These are phyloP conservation scores for Carex sylvatica DNA, from an alignment of 202 grass and related monocot genomes.

Conservation along the genomic window DNA sequence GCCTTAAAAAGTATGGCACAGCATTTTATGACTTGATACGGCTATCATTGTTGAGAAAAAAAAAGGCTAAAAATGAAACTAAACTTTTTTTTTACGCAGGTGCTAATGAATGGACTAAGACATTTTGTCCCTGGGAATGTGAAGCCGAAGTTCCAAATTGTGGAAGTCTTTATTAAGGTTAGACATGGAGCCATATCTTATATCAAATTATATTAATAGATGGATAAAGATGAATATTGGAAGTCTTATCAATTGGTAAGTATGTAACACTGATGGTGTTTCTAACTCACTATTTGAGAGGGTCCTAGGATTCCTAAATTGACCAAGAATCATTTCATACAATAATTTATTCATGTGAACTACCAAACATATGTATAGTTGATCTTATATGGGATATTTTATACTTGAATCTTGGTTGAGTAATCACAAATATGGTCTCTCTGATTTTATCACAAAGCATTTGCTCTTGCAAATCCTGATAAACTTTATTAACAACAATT, in stretches of 20 bases:
- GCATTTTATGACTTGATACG: neutral
- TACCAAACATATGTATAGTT: neutral
- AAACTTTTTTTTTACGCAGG: conserved; percentile 53
- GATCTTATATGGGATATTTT: conserved; percentile 14
- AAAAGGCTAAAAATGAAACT: conserved; percentile 17
- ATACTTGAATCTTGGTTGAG: neutral
- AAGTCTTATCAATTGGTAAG: neutral
- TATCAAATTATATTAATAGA: neutral
- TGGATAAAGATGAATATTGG: neutral
- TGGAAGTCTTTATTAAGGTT: conserved; percentile 95
- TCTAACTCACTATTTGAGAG: neutral
- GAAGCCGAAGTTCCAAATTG: conserved; percentile 85
- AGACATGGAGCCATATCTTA: conserved; percentile 5
- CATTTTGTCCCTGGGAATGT: conserved; percentile 88
- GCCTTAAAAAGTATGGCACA: neutral
- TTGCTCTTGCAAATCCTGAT: conserved; percentile 11
- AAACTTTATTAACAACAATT: conserved; percentile 6
- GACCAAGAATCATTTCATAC: neutral
- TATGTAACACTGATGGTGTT: neutral
- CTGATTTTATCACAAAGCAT: neutral
- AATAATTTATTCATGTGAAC: neutral
- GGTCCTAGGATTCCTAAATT: neutral
- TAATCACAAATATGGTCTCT: neutral
- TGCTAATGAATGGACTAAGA: conserved; percentile 87
- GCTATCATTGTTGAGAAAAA: neutral